Conservation (phyloP, 2,329 filamentous ascomycete genomes). For the Lecanosticta acicola region DNA sequence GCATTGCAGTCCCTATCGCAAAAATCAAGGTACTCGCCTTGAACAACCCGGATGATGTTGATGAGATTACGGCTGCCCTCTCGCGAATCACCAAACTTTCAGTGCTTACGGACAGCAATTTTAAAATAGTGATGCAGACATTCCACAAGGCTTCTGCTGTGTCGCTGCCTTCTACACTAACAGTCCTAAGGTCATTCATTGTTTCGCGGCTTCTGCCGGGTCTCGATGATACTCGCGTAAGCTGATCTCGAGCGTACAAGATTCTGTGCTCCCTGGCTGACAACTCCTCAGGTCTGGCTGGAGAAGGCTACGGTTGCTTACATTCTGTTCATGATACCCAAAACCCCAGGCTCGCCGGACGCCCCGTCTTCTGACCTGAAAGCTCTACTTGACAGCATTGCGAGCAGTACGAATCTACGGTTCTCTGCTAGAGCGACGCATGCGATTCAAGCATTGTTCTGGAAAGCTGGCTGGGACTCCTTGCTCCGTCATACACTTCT, state of each 20-base stretch:
- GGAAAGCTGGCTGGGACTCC: conserved; percentile 71
- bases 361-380: conserved; percentile 2
- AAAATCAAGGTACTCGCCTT: conserved; percentile 61
- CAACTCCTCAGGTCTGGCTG: conserved; percentile 50
- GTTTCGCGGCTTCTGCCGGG: conserved; percentile 47
- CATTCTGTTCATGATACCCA: conserved; percentile 58
- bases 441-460: conserved; percentile 67
- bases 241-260: background rate
- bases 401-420: background rate
- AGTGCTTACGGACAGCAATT: conserved; percentile 56
- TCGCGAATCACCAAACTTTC: conserved; percentile 56
- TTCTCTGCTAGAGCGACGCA: conserved; percentile 59
- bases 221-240: conserved; percentile 28
- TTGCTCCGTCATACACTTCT: conserved; percentile 65
- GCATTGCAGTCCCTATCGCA: conserved; percentile 59
- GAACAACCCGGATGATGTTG: conserved; percentile 32
- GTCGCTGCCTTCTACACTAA: conserved; percentile 2
- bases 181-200: conserved; percentile 59
- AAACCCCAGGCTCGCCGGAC: conserved; percentile 10
- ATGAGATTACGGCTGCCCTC: conserved; percentile 48
- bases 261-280: conserved; percentile 17
- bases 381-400: conserved; percentile 11
- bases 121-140: conserved; percentile 63
- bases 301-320: conserved; percentile 65
- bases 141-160: conserved; percentile 57